phyloP scores from a whole-genome alignment of 441 rosid species.

The Adansonia grandidieri region DNA sequence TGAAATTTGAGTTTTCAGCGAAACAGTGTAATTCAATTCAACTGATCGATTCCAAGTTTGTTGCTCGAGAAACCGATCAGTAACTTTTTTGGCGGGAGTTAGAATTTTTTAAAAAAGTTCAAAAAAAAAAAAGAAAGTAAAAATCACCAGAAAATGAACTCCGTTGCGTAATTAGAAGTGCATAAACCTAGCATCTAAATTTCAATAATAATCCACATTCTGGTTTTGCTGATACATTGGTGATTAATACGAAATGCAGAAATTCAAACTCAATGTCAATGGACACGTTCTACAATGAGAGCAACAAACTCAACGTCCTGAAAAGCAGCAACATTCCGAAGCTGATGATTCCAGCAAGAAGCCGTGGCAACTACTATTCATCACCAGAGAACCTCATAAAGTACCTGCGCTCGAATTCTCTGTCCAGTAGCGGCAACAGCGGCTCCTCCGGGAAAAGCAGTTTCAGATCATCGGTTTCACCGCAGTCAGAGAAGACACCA shows the following conservation, averaged over 20 bases:
- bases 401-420: constrained; percentile 33
- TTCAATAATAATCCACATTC: background rate
- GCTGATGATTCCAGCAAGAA: constrained; percentile 25
- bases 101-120: background rate
- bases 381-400: constrained; percentile 30
- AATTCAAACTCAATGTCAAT: constrained; percentile 18
- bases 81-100: background rate
- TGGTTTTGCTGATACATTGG: background rate
- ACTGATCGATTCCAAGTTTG: background rate
- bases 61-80: background rate
- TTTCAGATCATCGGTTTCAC: constrained; percentile 35
- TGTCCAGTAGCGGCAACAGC: constrained; percentile 18
- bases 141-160: background rate
- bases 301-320: constrained; percentile 21
- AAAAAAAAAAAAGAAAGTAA: background rate
- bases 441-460: constrained; percentile 29
- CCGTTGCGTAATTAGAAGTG: background rate
- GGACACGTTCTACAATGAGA: constrained; percentile 34
- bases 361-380: constrained; percentile 27
- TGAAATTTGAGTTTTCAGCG: background rate
- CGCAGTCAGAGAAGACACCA: constrained; percentile 31
- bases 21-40: background rate
- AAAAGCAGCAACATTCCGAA: constrained; percentile 23
- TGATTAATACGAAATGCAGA: constrained; percentile 4
- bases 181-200: background rate